Evolutionary conservation across 2,329 filamentous ascomycete genomes (phyloP), one percentile per base, ranked within the genome.

Genomic region (Stenocarpella maydis): DNA sequence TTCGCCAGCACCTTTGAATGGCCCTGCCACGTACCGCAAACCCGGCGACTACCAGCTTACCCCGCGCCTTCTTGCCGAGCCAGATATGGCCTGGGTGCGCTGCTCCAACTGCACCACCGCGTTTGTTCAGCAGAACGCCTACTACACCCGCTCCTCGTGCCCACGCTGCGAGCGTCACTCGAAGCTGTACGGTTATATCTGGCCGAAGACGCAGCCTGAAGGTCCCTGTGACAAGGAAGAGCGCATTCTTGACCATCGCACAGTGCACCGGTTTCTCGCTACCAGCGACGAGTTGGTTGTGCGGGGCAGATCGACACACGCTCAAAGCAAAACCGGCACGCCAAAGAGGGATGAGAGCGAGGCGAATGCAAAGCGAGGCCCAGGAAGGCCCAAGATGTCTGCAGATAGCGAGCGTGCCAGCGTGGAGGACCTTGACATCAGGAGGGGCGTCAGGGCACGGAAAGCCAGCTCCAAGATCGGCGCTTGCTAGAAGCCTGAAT

Each of bases 141-240:
- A 97, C 78, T 91, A 91, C 73, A 98, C 95, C 1, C 89, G 91
- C 65, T 90, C 92, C 60, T 91, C 93, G 19, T 99, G 96, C 78
- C 95, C 94, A 4, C 89, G 96, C 8, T 99, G 96, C 79, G 96
- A 99, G 81, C 89, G 96, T 0, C 96, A 99, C 77, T 97, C 93
- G 19, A 98, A 97, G 82, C 83, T 99, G 0, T 99, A 98, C 78
- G 97, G 97, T 0, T 98, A 92, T 77, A 86, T 92, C 69, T 99
- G 96, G 96, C 96, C 96, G 7, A 98, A 99, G 83, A 98, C 96
- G 0, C 92, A 97, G 70, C 91, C 86, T 71, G 89, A 91, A 31
- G 93, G 93, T 0, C 88, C 89, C 19, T 80, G 87, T 24, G 96
- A 98, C 77, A 90, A 88, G 69, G 89, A 91, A 73, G 87, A 90